These are phyloP conservation scores for Schwanniomyces yamadae DNA, from an alignment of 805 yeast species.

Conservation along the genomic window DNA sequence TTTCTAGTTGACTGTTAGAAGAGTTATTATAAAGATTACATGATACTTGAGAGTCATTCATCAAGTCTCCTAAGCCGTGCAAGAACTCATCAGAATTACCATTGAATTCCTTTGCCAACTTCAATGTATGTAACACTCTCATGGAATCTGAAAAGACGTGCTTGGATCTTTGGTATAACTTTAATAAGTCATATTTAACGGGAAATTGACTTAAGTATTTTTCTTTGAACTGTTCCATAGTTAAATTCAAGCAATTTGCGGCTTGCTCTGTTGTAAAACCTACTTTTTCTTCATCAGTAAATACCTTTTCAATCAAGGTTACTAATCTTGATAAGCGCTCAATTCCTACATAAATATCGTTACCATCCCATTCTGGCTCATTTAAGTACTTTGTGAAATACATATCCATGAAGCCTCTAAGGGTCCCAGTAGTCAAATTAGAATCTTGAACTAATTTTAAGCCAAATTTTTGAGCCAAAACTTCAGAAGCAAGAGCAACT, in stretches of 20 bases:
- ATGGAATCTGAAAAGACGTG: conserved; percentile 65
- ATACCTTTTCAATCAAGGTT: conserved; percentile 40
- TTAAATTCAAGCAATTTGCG: conserved; percentile 40
- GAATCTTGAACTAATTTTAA: conserved; percentile 47
- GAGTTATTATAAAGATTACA: conserved; percentile 50
- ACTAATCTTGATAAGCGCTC: conserved; percentile 41
- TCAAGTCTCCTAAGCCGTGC: conserved; percentile 47
- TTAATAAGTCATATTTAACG: conserved; percentile 55
- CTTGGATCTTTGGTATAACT: conserved; percentile 55
- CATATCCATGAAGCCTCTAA: conserved; percentile 62
- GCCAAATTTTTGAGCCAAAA: conserved; percentile 50
- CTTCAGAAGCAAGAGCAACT: conserved; percentile 63
- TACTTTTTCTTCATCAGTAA: conserved; percentile 30
- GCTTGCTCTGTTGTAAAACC: conserved; percentile 55
- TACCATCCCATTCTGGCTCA: conserved; percentile 43
- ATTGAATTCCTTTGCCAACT: conserved; percentile 30
- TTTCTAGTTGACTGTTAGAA: conserved; percentile 55
- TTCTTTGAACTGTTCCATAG: conserved; percentile 42
- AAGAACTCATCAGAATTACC: conserved; percentile 36
- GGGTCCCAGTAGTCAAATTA: conserved; percentile 55
- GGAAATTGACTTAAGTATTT: conserved; percentile 51
- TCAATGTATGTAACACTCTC: conserved; percentile 53
- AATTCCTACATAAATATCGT: conserved; percentile 42
- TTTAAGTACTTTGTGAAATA: conserved; percentile 35
- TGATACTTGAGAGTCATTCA: conserved; percentile 61